Conservation (phyloP, 2,329 filamentous ascomycete genomes). For the Phaeosphaeriaceae sp. region DNA sequence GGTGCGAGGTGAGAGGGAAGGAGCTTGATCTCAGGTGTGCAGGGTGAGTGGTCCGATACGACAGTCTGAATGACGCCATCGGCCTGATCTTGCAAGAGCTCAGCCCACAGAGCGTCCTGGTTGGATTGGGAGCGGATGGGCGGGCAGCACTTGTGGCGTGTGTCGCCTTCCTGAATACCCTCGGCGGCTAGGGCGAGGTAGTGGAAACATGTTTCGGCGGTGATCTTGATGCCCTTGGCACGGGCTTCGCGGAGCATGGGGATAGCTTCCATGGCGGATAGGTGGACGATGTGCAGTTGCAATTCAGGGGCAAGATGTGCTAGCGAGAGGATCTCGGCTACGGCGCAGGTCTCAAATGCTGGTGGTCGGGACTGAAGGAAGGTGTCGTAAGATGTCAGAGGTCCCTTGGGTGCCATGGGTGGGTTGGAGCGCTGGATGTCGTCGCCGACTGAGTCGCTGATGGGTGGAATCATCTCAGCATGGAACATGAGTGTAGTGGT, state of each 20-base stretch:
- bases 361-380: conserved; percentile 92
- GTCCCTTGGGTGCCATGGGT: conserved; percentile 73
- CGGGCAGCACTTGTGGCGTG: conserved; percentile 92
- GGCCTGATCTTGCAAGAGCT: conserved; percentile 61
- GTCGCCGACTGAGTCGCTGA: conserved; percentile 79
- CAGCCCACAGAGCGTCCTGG: conserved; percentile 85
- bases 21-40: conserved; percentile 92
- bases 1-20: conserved; percentile 74
- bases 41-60: conserved; percentile 95
- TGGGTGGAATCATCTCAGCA: conserved; percentile 95
- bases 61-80: conserved; percentile 89
- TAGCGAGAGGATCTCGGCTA: conserved; percentile 83
- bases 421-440: conserved; percentile 73
- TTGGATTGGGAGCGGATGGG: conserved; percentile 84
- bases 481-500: conserved; percentile 98
- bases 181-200: conserved; percentile 87
- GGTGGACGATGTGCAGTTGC: conserved; percentile 90
- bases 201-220: conserved; percentile 94
- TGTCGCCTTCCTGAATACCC: conserved; percentile 82
- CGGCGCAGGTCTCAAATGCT: conserved; percentile 87
- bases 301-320: conserved; percentile 81
- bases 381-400: conserved; percentile 80
- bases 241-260: conserved; percentile 79
- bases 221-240: conserved; percentile 78
- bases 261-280: conserved; percentile 88